phyloP scores from a whole-genome alignment of 768 basidiomycete species.

The Piloderma croceum region DNA sequence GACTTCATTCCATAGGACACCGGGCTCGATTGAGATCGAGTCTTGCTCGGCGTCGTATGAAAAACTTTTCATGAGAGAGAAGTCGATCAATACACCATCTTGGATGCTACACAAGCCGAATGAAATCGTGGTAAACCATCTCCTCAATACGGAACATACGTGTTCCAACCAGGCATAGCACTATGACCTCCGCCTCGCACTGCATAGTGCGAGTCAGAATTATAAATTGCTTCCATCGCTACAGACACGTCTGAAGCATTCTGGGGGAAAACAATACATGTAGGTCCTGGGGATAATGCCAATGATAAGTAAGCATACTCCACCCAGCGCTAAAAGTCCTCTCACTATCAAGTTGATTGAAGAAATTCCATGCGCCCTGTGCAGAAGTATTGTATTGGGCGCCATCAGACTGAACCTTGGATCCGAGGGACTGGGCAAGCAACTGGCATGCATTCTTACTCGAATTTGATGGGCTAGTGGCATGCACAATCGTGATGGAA shows the following conservation, averaged over 20 bases:
- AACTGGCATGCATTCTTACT: no score
- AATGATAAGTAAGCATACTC: no score
- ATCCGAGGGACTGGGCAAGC: no score
- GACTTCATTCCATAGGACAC: slow-evolving; percentile 38
- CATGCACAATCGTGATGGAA: no score
- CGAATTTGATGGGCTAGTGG: no score
- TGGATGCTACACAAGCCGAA: slow-evolving; percentile 21
- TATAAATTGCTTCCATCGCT: slow-evolving; percentile 34
- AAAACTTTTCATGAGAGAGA: slow-evolving; percentile 33
- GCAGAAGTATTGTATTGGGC: slow-evolving; percentile 1
- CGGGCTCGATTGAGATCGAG: slow-evolving; percentile 38
- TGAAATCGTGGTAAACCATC: slow-evolving; percentile 31
- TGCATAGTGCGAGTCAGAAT: slow-evolving; percentile 31
- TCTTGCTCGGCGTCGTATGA: slow-evolving; percentile 31
- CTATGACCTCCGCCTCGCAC: slow-evolving; percentile 40
- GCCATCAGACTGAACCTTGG: slow-evolving; percentile 14
- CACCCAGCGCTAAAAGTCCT: no score
- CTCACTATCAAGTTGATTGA: slow-evolving; percentile 27
- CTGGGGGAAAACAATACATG: slow-evolving; percentile 34
- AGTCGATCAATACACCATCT: slow-evolving; percentile 22
- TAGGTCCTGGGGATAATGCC: no score
- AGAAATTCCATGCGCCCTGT: slow-evolving; percentile 27
- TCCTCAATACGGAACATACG: slow-evolving; percentile 22
- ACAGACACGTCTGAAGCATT: slow-evolving; percentile 28
- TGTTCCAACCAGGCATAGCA: slow-evolving; percentile 41